These are phyloP conservation scores for Senna siamea DNA, from an alignment of 306 rosid species.

Conservation along the genomic window DNA sequence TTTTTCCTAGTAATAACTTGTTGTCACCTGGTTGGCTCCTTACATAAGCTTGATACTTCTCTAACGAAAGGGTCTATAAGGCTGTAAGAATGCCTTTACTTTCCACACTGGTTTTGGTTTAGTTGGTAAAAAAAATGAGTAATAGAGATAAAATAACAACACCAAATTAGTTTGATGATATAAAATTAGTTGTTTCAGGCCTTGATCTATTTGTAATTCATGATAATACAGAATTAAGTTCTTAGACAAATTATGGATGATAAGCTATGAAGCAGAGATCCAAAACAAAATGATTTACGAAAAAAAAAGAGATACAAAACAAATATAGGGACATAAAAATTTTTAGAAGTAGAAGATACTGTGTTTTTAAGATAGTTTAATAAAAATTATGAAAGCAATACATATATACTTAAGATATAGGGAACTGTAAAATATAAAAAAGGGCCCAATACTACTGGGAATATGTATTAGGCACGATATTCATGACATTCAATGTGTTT, in stretches of 20 bases:
- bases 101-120: neutral
- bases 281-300: too few species aligned
- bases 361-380: neutral
- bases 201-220: neutral
- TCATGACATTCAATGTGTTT: too few species aligned
- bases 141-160: neutral
- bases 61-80: neutral
- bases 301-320: neutral
- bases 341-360: neutral
- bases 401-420: neutral
- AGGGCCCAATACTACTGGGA: neutral
- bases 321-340: neutral
- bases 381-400: too few species aligned
- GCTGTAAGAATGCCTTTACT: neutral
- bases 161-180: too few species aligned
- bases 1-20: neutral
- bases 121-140: neutral
- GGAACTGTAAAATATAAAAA: neutral
- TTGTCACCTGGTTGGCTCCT: neutral
- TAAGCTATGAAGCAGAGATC: neutral
- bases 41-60: neutral
- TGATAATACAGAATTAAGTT: too few species aligned
- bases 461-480: neutral
- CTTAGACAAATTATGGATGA: conserved; percentile 10
- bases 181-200: neutral